Base-by-base conservation (phyloP, 768 basidiomycete genomes). In the Dentipellis fragilis region DNA sequence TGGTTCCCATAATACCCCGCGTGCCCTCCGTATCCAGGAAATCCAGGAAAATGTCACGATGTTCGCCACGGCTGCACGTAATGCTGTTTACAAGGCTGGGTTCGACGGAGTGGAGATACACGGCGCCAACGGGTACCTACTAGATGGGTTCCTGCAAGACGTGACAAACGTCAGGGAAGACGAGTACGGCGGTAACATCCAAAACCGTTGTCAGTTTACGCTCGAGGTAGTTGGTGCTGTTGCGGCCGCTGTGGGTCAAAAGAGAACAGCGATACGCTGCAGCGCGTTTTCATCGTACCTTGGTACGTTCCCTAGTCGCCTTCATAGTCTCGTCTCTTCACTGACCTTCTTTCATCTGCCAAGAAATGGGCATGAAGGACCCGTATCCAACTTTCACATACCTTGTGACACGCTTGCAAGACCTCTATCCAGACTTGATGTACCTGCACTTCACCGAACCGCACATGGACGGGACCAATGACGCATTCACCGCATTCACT, bases 131-230 rank as follows among this genome's bases (percentile, higher is more conserved):
- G 69, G 70, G 1, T 70, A 69, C 52, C 62, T 71, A 2, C 39
- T 66, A 42, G 72, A 78, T 60, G 73, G 76, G 62, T 76, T 77
- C 66, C 51, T 71, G 16, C 72, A 75, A 60, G 59, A 66, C 53
- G 62, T 63, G 12, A 61, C 66, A 23, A 73, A 75, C 65, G 63
- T 68, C 48, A 68, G 72, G 38, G 71, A 66, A 21, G 73, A 75
- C 68, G 63, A 67, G 55, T 79, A 74, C 62, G 77, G 77, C 12
- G 77, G 77, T 1, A 67, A 64, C 35, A 59, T 75, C 49, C 74
- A 75, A 63, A 75, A 75, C 65, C 69, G 77, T 19, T 59, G 64
- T 1, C 65, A 73, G 4, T 74, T 78, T 65, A 52, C 64, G 2
- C 60, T 72, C 21, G 69, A 73, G 61, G 69, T 73, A 52, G 59